A percentile compares a stretch with the other conserved stretches of the same genome.
Conservation (phyloP, 176 grass and related monocot genomes). For the Paspalum notatum region DNA sequence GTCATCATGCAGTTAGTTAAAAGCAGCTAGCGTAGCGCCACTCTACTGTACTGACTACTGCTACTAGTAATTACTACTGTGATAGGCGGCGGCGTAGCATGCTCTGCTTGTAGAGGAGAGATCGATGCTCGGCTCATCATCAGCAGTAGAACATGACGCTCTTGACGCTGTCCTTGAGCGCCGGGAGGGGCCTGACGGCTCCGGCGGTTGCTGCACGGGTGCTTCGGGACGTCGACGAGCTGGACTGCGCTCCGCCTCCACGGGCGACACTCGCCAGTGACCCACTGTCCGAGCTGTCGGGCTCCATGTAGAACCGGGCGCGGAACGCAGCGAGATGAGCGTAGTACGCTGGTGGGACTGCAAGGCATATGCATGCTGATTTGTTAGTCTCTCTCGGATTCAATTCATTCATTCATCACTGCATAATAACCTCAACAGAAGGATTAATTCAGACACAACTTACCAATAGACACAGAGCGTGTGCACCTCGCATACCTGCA, state of each 20-base stretch:
- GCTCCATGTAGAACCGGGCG: conserved; percentile 86
- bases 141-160: conserved; percentile 94
- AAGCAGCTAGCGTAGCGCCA: too few relatives aligned
- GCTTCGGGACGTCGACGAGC: conserved; percentile 32
- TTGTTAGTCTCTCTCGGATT: background rate
- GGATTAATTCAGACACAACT: background rate
- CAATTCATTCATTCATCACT: background rate
- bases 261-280: conserved; percentile 48
- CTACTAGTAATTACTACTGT: too few relatives aligned
- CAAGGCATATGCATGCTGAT: background rate
- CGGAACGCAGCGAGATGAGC: conserved; percentile 88
- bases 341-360: conserved; percentile 90
- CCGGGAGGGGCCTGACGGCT: conserved; percentile 77
- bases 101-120: too few relatives aligned
- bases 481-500: conserved; percentile 89
- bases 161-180: conserved; percentile 86
- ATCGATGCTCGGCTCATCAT: background rate
- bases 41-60: background rate
- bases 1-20: background rate
- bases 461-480: conserved; percentile 87
- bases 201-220: conserved; percentile 37
- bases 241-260: conserved; percentile 28
- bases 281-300: conserved; percentile 66
- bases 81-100: too few relatives aligned
- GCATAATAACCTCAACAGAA: background rate